These are phyloP conservation scores for Ricinus communis DNA, from an alignment of 345 rosid species.

Conservation along the genomic window DNA sequence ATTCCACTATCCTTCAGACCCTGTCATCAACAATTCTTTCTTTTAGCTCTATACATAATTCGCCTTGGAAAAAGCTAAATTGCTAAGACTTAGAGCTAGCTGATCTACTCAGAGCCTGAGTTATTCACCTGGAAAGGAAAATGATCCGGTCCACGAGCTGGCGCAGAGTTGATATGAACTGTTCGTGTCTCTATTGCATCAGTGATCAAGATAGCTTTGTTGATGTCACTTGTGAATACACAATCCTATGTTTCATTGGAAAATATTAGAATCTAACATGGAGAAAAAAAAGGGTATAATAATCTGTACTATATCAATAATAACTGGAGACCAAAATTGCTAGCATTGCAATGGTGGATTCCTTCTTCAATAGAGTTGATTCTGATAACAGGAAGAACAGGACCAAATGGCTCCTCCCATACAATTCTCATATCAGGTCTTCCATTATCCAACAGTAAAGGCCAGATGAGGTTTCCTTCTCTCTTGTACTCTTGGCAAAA, in stretches of 20 bases:
- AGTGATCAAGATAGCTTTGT: constrained; percentile 82
- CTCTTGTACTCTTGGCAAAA: constrained; percentile 86
- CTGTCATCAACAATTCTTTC: constrained; percentile 30
- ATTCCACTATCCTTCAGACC: constrained; percentile 98
- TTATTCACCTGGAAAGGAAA: constrained; percentile 93
- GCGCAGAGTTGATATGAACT: constrained; percentile 97
- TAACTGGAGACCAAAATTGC: constrained; percentile 97
- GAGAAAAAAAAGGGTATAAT: not conserved
- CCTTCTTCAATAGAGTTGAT: constrained; percentile 89
- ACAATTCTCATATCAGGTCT: constrained; percentile 98
- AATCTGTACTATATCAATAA: no score
- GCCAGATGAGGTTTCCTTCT: constrained; percentile 98
- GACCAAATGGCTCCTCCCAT: constrained; percentile 99
- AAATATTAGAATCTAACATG: not conserved
- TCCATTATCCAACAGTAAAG: constrained; percentile 84
- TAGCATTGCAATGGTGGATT: constrained; percentile 96
- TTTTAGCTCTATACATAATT: no score
- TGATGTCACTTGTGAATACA: constrained; percentile 86
- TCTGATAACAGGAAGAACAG: constrained; percentile 78
- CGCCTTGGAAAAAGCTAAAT: no score
- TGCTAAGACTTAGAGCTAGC: not conserved
- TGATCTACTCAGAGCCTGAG: not conserved
- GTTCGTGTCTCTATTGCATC: constrained; percentile 99
- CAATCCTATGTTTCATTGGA: constrained; percentile 58
- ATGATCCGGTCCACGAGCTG: constrained; percentile 99